phyloP scores from a whole-genome alignment of 1,139 yeast genomes.

The Sugiyamaella japonica region DNA sequence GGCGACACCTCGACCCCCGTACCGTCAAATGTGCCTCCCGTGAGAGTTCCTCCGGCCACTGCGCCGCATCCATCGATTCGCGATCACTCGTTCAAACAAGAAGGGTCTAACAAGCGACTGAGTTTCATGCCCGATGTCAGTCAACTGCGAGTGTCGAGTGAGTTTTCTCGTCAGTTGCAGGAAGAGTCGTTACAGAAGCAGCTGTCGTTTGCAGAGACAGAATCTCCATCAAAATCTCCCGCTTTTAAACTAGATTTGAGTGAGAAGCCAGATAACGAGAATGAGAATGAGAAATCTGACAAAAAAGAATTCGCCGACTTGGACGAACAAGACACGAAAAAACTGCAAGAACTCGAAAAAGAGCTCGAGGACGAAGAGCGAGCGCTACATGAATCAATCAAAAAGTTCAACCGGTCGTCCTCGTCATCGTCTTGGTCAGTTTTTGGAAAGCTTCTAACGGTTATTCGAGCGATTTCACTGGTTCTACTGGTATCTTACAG shows the following conservation, averaged over 20 bases:
- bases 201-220: neutral
- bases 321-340: slow-evolving; percentile 13
- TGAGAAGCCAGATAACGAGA: slow-evolving; percentile 14
- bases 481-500: slow-evolving; percentile 26
- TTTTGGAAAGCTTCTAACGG: neutral
- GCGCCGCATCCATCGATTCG: slow-evolving; percentile 14
- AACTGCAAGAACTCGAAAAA: slow-evolving; percentile 8
- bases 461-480: slow-evolving; percentile 16
- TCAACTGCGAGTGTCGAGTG: slow-evolving; percentile 30
- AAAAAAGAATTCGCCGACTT: slow-evolving; percentile 5
- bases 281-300: slow-evolving; percentile 1
- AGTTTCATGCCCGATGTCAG: slow-evolving; percentile 35
- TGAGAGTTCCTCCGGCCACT: slow-evolving; percentile 6
- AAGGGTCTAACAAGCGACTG: slow-evolving; percentile 25
- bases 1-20: slow-evolving; percentile 13
- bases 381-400: slow-evolving; percentile 15
- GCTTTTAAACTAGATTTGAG: neutral
- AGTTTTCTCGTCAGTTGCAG: slow-evolving; percentile 25
- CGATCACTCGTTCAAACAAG: slow-evolving; percentile 22
- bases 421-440: neutral
- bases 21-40: neutral
- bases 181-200: slow-evolving; percentile 3
- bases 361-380: slow-evolving; percentile 18
- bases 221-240: neutral
- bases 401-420: slow-evolving; percentile 9